These are phyloP conservation scores for Ophiostoma ulmi DNA, from an alignment of 2,329 filamentous ascomycete genomes.

Conservation along the genomic window DNA sequence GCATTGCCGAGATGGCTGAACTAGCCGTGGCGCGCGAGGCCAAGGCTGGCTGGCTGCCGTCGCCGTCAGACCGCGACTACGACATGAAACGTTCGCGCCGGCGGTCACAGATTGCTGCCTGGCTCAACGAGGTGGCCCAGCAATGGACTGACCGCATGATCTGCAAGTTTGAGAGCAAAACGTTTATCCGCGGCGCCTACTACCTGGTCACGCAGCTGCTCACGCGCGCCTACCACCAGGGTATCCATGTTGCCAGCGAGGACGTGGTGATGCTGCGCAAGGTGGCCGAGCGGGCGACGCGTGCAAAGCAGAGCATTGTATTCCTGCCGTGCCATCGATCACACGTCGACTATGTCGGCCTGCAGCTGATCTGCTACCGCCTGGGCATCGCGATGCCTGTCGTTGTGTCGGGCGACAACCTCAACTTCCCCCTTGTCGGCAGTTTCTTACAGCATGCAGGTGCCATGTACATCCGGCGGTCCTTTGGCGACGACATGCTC, in stretches of 20 bases:
- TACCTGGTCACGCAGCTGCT: slow-evolving; percentile 83
- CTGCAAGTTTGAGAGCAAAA: slow-evolving; percentile 95
- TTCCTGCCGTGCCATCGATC: slow-evolving; percentile 93
- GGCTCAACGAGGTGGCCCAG: slow-evolving; percentile 74
- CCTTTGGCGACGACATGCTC: slow-evolving; percentile 85
- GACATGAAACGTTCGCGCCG: slow-evolving; percentile 49
- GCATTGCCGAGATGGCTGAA: slow-evolving; percentile 72
- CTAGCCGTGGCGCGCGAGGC: slow-evolving; percentile 71
- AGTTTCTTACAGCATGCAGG: slow-evolving; percentile 91
- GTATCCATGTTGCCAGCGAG: slow-evolving; percentile 91
- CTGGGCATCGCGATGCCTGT: slow-evolving; percentile 83
- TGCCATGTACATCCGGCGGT: slow-evolving; percentile 91
- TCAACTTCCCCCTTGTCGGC: slow-evolving; percentile 89
- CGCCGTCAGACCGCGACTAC: slow-evolving; percentile 37
- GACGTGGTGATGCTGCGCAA: slow-evolving; percentile 78
- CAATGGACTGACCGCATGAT: slow-evolving; percentile 93
- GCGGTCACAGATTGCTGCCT: slow-evolving; percentile 62
- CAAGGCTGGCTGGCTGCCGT: slow-evolving; percentile 61
- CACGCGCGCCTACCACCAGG: slow-evolving; percentile 91
- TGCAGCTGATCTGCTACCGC: slow-evolving; percentile 93
- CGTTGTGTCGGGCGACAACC: slow-evolving; percentile 90
- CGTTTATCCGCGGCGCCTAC: slow-evolving; percentile 87
- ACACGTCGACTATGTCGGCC: slow-evolving; percentile 91
- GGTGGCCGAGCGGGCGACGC: slow-evolving; percentile 75
- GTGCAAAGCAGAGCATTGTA: slow-evolving; percentile 90